These are phyloP conservation scores for Podospora bellae-mahoneyi DNA, from an alignment of 495 filamentous ascomycete species.

Conservation along the genomic window DNA sequence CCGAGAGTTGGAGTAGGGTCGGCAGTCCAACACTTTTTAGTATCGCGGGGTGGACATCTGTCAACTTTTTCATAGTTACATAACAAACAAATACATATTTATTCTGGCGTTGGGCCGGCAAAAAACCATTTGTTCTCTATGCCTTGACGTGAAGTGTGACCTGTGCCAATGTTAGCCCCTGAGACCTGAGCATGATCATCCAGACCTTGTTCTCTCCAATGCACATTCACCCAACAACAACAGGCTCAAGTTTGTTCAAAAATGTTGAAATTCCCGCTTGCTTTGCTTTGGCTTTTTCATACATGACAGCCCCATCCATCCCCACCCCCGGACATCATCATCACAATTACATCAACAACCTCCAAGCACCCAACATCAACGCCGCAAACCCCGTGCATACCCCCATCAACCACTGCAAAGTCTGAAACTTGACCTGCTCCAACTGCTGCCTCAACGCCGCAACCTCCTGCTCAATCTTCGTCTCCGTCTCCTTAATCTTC, in stretches of 20 bases:
- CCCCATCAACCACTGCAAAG: conserved; percentile 97
- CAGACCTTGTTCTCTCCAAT: background rate
- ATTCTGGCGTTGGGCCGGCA: conserved; percentile 8
- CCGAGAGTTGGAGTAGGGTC: conserved; percentile 1
- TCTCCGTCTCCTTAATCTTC: conserved; percentile 98
- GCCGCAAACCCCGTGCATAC: conserved; percentile 92
- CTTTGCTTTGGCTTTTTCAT: background rate
- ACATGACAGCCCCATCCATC: background rate
- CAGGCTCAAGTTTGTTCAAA: background rate
- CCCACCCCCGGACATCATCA: background rate
- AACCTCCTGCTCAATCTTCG: conserved; percentile 96
- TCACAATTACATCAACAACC: conserved; percentile 62
- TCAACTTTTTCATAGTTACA: conserved; percentile 4
- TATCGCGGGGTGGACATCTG: background rate
- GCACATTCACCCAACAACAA: background rate
- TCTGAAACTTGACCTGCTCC: conserved; percentile 96
- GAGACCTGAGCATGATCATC: background rate
- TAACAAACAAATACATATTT: conserved; percentile 1
- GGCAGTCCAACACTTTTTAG: background rate
- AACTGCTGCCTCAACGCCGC: conserved; percentile 85
- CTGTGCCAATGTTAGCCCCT: background rate
- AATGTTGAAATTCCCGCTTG: conserved; percentile 1
- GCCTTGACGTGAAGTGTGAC: background rate
- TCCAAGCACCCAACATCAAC: conserved; percentile 92
- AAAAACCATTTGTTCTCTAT: background rate